Percentiles rank a stretch among this genome's conserved stretches.
Evolutionary conservation across 2,329 filamentous ascomycete species (phyloP).

Genomic region (Fusarium sp.): DNA sequence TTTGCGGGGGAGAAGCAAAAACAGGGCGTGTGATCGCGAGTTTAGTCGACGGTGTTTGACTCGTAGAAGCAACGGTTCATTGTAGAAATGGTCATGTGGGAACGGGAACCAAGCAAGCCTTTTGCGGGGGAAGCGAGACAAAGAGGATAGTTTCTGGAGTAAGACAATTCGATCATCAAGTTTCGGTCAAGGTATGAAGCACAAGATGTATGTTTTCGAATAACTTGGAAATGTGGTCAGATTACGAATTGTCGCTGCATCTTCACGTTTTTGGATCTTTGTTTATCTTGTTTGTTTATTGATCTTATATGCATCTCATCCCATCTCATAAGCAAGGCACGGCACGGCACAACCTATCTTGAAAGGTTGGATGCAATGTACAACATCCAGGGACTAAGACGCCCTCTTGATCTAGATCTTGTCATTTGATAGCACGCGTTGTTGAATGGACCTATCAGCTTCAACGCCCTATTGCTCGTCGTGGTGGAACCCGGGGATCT

Average conservation of each 20-base stretch:
- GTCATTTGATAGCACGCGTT: slow-evolving; percentile 36
- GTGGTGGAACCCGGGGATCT: slow-evolving; percentile 40
- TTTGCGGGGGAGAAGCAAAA: slow-evolving; percentile 22
- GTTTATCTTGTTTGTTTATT: not conserved
- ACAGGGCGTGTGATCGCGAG: slow-evolving; percentile 40
- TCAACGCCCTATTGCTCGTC: slow-evolving; percentile 42
- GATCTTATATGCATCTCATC: slow-evolving; percentile 23
- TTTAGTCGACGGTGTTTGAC: slow-evolving; percentile 30
- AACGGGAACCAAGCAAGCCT: slow-evolving; percentile 16
- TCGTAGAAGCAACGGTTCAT: slow-evolving; percentile 36
- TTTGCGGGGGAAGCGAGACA: slow-evolving; percentile 29
- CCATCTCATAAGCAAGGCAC: slow-evolving; percentile 10
- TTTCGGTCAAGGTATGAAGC: not conserved
- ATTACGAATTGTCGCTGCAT: not conserved
- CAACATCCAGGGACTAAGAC: slow-evolving; percentile 17
- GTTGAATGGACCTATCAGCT: slow-evolving; percentile 32
- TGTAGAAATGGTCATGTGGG: slow-evolving; percentile 33
- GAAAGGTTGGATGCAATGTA: not conserved
- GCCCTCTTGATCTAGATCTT: slow-evolving; percentile 34
- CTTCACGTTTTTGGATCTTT: slow-evolving; percentile 10
- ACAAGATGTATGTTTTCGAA: not conserved
- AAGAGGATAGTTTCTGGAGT: slow-evolving; percentile 17
- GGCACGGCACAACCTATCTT: not conserved
- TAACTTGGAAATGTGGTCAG: not conserved
- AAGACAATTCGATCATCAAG: slow-evolving; percentile 6